phyloP scores from a whole-genome alignment of 2,329 filamentous ascomycete species.

The Penicillium sp. region DNA sequence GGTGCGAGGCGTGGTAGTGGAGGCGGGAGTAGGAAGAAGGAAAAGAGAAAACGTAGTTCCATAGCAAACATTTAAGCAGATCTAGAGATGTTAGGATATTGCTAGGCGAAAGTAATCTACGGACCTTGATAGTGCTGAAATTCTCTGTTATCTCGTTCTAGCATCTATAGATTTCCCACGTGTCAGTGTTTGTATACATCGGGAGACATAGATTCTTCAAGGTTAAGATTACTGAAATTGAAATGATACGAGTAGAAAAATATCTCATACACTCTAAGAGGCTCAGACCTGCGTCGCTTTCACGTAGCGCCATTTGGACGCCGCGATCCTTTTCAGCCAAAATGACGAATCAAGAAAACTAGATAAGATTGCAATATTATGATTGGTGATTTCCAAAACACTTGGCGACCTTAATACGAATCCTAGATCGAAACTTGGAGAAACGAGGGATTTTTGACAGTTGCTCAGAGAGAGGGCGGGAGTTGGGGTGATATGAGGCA shows the following conservation, averaged over 20 bases:
- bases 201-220: not conserved
- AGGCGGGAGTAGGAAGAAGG: not conserved
- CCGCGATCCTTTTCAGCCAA: not conserved
- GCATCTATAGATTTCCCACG: not conserved
- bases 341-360: not conserved
- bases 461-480: not conserved
- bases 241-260: not conserved
- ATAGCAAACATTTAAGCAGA: not conserved
- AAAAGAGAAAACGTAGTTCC: not conserved
- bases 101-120: too few species aligned
- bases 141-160: not conserved
- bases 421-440: not conserved
- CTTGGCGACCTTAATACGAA: not conserved
- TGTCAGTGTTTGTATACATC: not conserved
- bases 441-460: not conserved
- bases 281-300: not conserved
- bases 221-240: not conserved
- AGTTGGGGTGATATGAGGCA: slow-evolving; percentile 4
- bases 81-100: not conserved
- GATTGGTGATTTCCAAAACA: not conserved
- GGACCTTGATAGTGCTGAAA: not conserved
- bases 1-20: not conserved
- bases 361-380: not conserved
- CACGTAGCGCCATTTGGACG: not conserved
- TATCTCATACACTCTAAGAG: not conserved